Evolutionary conservation across 164 flowering plant species (phyloP).

Genomic region (Protea cynaroides): DNA sequence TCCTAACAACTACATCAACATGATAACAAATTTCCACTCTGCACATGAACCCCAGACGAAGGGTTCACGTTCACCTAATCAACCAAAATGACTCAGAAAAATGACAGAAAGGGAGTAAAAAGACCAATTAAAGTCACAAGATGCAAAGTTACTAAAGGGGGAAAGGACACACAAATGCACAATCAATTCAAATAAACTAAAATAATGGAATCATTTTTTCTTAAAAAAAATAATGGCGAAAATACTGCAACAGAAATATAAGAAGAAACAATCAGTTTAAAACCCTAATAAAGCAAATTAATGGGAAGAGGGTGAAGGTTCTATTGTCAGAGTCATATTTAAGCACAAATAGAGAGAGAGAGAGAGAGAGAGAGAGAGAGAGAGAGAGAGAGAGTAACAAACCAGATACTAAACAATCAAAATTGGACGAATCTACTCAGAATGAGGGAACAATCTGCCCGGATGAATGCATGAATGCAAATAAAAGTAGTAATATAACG

Average conservation of each 20-base stretch:
- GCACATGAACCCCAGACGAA: not conserved
- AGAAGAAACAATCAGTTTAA: not conserved
- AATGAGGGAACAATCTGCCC: not conserved
- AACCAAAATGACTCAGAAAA: not conserved
- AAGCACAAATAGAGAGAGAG: not conserved
- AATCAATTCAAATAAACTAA: too few relatives aligned
- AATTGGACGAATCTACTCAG: not conserved
- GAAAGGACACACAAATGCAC: too few relatives aligned
- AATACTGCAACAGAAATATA: too few relatives aligned
- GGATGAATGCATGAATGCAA: not conserved
- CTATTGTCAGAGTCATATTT: too few relatives aligned
- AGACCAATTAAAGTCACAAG: not conserved
- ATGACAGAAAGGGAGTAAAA: too few relatives aligned
- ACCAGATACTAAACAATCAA: not conserved
- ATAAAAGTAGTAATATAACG: too few relatives aligned
- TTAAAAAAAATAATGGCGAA: too few relatives aligned
- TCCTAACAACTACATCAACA: not conserved
- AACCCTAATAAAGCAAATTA: not conserved
- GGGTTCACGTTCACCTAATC: not conserved
- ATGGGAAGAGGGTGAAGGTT: too few relatives aligned
- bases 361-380: not conserved
- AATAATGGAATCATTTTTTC: too few relatives aligned
- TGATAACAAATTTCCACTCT: not conserved
- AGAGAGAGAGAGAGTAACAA: not conserved
- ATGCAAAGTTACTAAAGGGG: too few relatives aligned